Conservation (phyloP, 805 yeast genomes). For the Teunomyces gatunensis region DNA sequence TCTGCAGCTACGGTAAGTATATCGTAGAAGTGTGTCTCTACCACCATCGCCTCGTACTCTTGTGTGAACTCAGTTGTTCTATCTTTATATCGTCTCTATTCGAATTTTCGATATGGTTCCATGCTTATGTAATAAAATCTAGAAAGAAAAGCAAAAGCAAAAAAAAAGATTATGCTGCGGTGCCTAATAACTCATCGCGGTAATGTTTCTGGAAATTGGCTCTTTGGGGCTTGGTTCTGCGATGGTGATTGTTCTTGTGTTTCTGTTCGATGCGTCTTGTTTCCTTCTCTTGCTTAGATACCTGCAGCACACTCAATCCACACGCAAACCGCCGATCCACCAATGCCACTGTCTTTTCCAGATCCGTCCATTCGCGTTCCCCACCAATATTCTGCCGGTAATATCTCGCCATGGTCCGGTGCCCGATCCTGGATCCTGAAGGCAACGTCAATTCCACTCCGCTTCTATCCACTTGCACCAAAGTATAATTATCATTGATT, state of each 20-base stretch:
- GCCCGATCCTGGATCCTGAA: constrained; percentile 77
- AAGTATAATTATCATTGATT: constrained; percentile 22
- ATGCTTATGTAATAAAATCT: constrained; percentile 9
- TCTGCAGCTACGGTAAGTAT: constrained; percentile 28
- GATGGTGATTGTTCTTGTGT: constrained; percentile 22
- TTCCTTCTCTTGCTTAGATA: constrained; percentile 34
- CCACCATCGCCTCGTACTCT: constrained; percentile 3
- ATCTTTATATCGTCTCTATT: neutral
- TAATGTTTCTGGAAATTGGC: constrained; percentile 43
- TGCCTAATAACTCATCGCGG: constrained; percentile 66
- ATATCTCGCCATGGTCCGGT: constrained; percentile 69
- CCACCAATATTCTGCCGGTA: constrained; percentile 57
- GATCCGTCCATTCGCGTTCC: constrained; percentile 47
- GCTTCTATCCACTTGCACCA: constrained; percentile 48
- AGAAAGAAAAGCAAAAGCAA: neutral
- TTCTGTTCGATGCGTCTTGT: constrained; percentile 20
- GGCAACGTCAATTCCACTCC: constrained; percentile 73
- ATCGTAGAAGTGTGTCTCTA: constrained; percentile 33
- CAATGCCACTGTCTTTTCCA: constrained; percentile 71
- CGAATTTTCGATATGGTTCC: constrained; percentile 17
- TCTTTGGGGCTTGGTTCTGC: constrained; percentile 23
- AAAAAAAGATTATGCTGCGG: constrained; percentile 6
- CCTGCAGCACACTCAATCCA: constrained; percentile 27
- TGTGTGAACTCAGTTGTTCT: neutral
- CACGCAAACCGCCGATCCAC: constrained; percentile 59